Evolutionary conservation across 805 yeast species (phyloP).

Genomic region (Wickerhamiella galacta): DNA sequence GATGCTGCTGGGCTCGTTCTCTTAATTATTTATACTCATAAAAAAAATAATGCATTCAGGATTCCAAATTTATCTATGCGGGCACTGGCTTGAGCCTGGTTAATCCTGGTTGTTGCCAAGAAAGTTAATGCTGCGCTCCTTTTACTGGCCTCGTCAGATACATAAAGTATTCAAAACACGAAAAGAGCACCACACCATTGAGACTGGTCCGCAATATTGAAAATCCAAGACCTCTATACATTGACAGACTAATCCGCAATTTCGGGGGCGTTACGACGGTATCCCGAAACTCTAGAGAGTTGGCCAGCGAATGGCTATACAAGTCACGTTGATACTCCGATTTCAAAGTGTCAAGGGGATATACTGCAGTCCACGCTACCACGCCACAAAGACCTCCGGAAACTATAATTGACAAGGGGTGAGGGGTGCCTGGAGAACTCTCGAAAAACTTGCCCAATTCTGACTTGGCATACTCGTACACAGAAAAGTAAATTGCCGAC

Average conservation of each 20-base stretch:
- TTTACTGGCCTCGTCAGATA: constrained; percentile 7
- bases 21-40: too few species aligned
- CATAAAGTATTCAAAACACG: constrained; percentile 55
- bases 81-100: too few species aligned
- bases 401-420: constrained; percentile 34
- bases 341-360: constrained; percentile 70
- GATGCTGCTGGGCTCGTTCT: too few species aligned
- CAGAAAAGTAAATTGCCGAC: constrained; percentile 55
- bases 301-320: constrained; percentile 46
- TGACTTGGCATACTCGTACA: constrained; percentile 57
- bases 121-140: too few species aligned
- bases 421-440: constrained; percentile 17
- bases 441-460: constrained; percentile 21
- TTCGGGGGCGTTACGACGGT: constrained; percentile 18
- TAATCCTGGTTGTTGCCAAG: too few species aligned
- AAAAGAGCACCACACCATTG: constrained; percentile 61
- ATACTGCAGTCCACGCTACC: constrained; percentile 55
- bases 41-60: too few species aligned
- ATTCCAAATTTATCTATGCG: too few species aligned
- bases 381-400: constrained; percentile 76
- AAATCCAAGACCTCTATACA: constrained; percentile 68
- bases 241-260: constrained; percentile 24
- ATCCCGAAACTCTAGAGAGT: constrained; percentile 28
- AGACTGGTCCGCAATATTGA: constrained; percentile 54
- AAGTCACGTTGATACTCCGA: constrained; percentile 60